Evolutionary conservation across 345 rosid genomes (phyloP), one percentile per base, ranked within the genome.

Genomic region (Noccaea bulbosa): DNA sequence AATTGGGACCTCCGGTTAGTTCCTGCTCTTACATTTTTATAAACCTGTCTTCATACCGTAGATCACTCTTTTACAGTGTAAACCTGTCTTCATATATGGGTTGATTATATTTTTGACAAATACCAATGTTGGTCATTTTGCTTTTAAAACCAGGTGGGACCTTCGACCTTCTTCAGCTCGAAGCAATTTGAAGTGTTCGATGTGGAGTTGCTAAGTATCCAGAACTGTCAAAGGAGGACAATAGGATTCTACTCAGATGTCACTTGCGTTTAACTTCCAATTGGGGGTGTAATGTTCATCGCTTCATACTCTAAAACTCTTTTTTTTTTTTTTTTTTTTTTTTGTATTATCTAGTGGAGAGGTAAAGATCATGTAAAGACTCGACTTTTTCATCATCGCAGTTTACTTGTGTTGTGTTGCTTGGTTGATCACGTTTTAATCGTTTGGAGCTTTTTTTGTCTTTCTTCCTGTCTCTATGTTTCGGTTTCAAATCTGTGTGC

Each of bases 1-100:
- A 94, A 72, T 83, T 94, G 34, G 99, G 99, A 79, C 99, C 99
- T 54, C 99, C 97, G 51, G 99, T 91, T 14, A 77, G 98, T 85
- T 62, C 39, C 27, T 63, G 3, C 67, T n/a, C 49, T 0, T 20
- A 70, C 20, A 27, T 33, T 11, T 3, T 3, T 44, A 10, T 58
- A 8, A 57, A 38, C 11, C 1, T 47, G 8, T 70, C 3, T 14
- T 77, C 55, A 38, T 16, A 20, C n/a, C n/a, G n/a, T n/a, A 6
- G 38, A 57, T 48, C 2, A 49, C 39, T 67, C 54, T 59, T 62
- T 10, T n/a, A 33, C 17, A 2, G 41, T 62, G 43, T 45, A 30
- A 32, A 38, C 11, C 1, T 47, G 8, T 70, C 3, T 14, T 77
- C 55, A 38, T 16, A 20, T 57, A 7, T 20, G 63, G 63, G 11